These are phyloP conservation scores for Coniochaeta prunicola DNA, from an alignment of 2,329 filamentous ascomycete genomes.

Conservation along the genomic window DNA sequence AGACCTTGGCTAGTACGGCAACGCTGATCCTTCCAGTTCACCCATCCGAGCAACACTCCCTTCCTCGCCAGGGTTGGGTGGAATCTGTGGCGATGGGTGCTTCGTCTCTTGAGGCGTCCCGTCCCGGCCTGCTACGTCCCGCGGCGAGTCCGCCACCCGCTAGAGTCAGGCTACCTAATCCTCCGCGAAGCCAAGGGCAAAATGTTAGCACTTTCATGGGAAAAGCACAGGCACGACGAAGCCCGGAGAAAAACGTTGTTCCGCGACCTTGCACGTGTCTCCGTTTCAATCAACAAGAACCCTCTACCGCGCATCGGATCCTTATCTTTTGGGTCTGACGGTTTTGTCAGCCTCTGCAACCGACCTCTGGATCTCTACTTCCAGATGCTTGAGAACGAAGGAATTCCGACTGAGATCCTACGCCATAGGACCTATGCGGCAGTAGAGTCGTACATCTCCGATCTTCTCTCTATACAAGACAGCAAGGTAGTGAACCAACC, in stretches of 20 bases:
- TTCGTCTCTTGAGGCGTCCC: neutral
- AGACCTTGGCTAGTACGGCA: neutral
- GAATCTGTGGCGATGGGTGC: neutral
- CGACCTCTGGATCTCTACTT: conserved; percentile 25
- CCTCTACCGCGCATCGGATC: conserved; percentile 22
- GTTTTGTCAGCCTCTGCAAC: conserved; percentile 22
- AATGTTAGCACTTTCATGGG: conserved; percentile 21
- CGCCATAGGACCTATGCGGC: conserved; percentile 21
- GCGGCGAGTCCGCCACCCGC: neutral
- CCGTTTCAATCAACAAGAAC: conserved; percentile 11
- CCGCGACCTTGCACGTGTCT: conserved; percentile 16
- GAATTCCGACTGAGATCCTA: conserved; percentile 22
- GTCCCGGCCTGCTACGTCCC: neutral
- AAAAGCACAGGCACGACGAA: conserved; percentile 12
- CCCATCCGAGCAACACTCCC: neutral
- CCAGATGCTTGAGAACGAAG: conserved; percentile 23
- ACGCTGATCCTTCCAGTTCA: neutral
- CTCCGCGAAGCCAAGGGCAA: conserved; percentile 18
- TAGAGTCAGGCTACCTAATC: conserved; percentile 20
- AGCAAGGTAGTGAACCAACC: conserved; percentile 24
- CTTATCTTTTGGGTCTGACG: conserved; percentile 18
- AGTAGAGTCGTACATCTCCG: conserved; percentile 19
- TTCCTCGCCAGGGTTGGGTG: neutral
- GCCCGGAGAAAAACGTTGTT: conserved; percentile 14
- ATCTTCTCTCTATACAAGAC: conserved; percentile 25